These are phyloP conservation scores for Dorcoceras hygrometricum DNA, from an alignment of 257 asterid species.

Conservation along the genomic window DNA sequence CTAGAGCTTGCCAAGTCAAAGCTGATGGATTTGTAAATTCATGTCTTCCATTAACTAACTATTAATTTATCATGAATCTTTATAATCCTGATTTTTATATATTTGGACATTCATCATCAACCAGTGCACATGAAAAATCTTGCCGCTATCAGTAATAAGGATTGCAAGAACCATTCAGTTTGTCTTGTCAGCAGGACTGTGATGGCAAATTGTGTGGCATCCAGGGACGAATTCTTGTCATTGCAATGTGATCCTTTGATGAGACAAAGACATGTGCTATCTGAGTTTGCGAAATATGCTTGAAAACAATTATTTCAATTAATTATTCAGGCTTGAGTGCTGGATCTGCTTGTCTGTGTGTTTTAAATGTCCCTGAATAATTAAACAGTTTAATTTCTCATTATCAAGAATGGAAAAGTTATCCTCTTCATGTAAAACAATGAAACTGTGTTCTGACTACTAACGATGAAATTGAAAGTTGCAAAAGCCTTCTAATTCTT, in stretches of 20 bases:
- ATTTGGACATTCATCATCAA: not conserved
- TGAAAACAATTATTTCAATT: not conserved
- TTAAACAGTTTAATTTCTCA: not conserved
- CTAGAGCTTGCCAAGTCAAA: conserved; percentile 1
- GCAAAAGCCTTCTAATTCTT: conserved; percentile 12
- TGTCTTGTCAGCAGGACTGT: not conserved
- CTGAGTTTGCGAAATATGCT: not conserved
- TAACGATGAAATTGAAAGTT: not conserved
- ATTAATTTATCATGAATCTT: not conserved
- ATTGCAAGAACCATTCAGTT: not conserved
- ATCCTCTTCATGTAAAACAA: not conserved
- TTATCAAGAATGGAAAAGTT: conserved; percentile 2
- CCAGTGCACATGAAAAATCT: not conserved
- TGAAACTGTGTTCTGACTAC: conserved; percentile 11
- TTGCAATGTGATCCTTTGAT: conserved; percentile 16
- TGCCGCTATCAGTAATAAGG: not conserved
- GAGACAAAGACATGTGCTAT: not conserved
- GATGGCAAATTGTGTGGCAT: not conserved
- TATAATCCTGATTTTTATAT: too few relatives aligned
- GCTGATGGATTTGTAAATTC: not conserved
- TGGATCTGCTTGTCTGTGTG: not conserved
- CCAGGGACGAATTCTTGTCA: not conserved
- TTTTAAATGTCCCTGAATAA: not conserved
- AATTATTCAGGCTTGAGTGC: not conserved
- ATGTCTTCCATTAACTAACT: not conserved